A percentile compares a stretch with the other conserved stretches of the same genome.
These are phyloP conservation scores for Lentinula detonsa DNA, from an alignment of 768 basidiomycete genomes.

Conservation along the genomic window DNA sequence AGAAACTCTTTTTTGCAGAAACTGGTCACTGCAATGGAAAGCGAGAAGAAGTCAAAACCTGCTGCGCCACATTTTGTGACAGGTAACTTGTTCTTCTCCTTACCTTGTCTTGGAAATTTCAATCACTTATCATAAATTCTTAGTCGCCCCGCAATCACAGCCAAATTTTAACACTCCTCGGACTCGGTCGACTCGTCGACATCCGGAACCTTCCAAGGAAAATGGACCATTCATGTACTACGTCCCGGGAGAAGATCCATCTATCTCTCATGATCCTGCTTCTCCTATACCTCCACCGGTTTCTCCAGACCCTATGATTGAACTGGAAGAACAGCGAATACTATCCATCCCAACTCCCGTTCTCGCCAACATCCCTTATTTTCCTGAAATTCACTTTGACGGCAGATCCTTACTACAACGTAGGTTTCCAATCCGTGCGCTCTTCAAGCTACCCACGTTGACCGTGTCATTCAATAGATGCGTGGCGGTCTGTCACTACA, in stretches of 20 bases:
- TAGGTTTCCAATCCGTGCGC: slow-evolving; percentile 14
- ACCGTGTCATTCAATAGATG: slow-evolving; percentile 38
- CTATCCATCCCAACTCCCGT: not conserved
- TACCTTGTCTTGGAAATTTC: not conserved
- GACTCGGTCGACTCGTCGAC: slow-evolving; percentile 4
- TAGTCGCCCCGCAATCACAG: slow-evolving; percentile 10
- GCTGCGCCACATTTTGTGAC: slow-evolving; percentile 39
- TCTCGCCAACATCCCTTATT: not conserved
- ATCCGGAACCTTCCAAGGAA: slow-evolving; percentile 27
- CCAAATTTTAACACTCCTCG: slow-evolving; percentile 17
- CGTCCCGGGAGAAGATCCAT: slow-evolving; percentile 33
- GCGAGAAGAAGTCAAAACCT: slow-evolving; percentile 42
- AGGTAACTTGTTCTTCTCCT: slow-evolving; percentile 23
- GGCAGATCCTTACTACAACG: slow-evolving; percentile 32
- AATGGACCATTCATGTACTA: slow-evolving; percentile 45
- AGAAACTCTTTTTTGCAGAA: slow-evolving; percentile 68
- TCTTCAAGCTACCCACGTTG: not conserved
- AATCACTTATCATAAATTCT: not conserved
- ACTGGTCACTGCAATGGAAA: slow-evolving; percentile 51
- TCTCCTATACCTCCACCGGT: not conserved
- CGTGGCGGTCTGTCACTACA: slow-evolving; percentile 61
- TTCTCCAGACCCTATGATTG: not conserved
- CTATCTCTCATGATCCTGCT: slow-evolving; percentile 15
- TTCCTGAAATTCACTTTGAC: not conserved
- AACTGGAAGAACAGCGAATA: not conserved